phyloP scores from a whole-genome alignment of 495 filamentous ascomycete genomes.

The Neurospora sp. region DNA sequence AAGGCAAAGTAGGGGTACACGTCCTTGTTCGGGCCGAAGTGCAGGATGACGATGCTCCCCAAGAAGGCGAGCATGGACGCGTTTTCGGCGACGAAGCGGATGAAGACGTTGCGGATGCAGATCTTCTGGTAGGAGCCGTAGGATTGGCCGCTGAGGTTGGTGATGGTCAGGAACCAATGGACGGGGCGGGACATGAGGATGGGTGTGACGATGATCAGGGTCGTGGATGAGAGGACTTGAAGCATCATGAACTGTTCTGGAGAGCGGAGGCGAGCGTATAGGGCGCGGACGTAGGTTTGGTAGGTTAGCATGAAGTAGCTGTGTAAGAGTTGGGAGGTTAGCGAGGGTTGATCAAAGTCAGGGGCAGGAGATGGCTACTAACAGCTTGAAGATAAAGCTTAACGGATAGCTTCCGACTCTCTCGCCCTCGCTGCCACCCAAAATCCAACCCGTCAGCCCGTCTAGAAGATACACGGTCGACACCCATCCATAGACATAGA shows the following conservation, averaged over 20 bases:
- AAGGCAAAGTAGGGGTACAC: slow-evolving; percentile 51
- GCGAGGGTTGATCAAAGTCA: not conserved
- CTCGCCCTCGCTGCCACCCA: slow-evolving; percentile 47
- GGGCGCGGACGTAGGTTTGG: slow-evolving; percentile 57
- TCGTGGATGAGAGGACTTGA: slow-evolving; percentile 45
- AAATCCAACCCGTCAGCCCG: slow-evolving; percentile 50
- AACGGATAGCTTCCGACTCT: slow-evolving; percentile 53
- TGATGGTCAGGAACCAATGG: slow-evolving; percentile 38
- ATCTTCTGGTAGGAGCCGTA: slow-evolving; percentile 50
- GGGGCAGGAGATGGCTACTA: slow-evolving; percentile 8
- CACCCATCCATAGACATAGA: slow-evolving; percentile 59
- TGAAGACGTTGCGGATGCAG: slow-evolving; percentile 50
- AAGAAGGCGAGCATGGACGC: slow-evolving; percentile 56
- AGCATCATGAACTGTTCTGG: slow-evolving; percentile 50
- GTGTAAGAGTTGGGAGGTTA: slow-evolving; percentile 7
- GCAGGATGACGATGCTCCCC: slow-evolving; percentile 48
- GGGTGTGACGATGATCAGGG: slow-evolving; percentile 49
- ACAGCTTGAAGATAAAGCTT: slow-evolving; percentile 56
- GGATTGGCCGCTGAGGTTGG: slow-evolving; percentile 41
- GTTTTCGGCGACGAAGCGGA: slow-evolving; percentile 51
- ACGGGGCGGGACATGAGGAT: slow-evolving; percentile 48
- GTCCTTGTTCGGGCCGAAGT: slow-evolving; percentile 52
- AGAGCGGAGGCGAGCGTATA: slow-evolving; percentile 53
- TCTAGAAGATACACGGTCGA: slow-evolving; percentile 51
- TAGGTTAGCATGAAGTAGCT: slow-evolving; percentile 57